Evolutionary conservation across 306 rosid species (phyloP), one percentile per base, ranked within the genome.

Genomic region (Prunus kanzakura): DNA sequence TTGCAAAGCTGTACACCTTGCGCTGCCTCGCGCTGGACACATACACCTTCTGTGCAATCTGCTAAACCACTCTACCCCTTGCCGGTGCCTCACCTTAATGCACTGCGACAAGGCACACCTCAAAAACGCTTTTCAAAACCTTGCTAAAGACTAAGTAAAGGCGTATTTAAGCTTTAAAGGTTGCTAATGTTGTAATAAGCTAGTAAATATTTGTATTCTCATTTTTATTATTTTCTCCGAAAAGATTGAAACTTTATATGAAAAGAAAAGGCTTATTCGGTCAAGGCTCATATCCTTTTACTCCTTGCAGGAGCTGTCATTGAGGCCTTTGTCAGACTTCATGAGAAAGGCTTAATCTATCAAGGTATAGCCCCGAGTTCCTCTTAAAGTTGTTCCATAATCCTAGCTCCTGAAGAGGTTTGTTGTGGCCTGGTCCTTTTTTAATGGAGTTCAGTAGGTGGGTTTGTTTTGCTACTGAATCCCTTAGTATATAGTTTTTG

Each of bases 241-340:
- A 61, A 61, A 61, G 19, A 57, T 8, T 1, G 14, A 22, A 57
- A 20, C 15, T 57, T 57, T 22, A 7, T 54, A 27, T 14, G 57
- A 16, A 52, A 25, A 25, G 20, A 47, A 47, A 46, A 47, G 18
- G 4, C 29, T 10, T 27, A 32, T 27, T 69, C 11, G 9, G 25
- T 50, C 18, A 52, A 71, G 47, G n/a, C 29, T 72, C 16, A 23
- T 56, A n/a, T 58, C 66, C 45, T 65, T 80, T 66, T 50, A 65
- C 85, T 86, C 73, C 60, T 57, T 82, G 86, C 90, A 94, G 98
- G 92, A 81, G 96, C 98, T 68, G 98, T 94, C 69, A 78, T 90
- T 73, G 98, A 94, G 86, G 97, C 98, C 75, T 94, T 94, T 90
- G 91, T 94, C 72, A 88, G 87, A 84, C 98, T 94, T 78, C 98